Percentiles rank a stretch among this genome's conserved stretches.
These are phyloP conservation scores for Kwoniella sp. DNA, from an alignment of 768 basidiomycete species.

Conservation along the genomic window DNA sequence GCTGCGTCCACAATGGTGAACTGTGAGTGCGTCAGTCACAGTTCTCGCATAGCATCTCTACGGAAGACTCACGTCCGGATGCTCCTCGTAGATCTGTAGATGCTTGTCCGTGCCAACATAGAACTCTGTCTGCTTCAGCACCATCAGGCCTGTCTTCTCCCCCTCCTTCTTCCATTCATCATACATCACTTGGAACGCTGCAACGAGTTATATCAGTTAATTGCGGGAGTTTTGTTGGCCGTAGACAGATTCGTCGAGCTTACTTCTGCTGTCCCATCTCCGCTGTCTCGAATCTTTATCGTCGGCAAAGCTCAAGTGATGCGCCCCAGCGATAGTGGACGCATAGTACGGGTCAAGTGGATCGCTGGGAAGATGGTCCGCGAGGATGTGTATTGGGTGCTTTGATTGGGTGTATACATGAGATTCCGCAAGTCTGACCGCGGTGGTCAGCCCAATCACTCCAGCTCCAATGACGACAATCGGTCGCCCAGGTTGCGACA, in stretches of 20 bases:
- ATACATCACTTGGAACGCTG: conserved; percentile 52
- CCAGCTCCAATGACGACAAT: conserved; percentile 52
- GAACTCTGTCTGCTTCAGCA: conserved; percentile 54
- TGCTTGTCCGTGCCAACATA: conserved; percentile 48
- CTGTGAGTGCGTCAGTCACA: too few relatives aligned
- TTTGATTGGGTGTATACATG: not conserved
- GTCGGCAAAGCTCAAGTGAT: conserved; percentile 56
- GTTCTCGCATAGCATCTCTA: too few relatives aligned
- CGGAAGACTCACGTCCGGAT: conserved; percentile 54
- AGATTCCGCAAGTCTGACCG: conserved; percentile 47
- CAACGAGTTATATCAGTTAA: too few relatives aligned
- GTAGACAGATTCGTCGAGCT: too few relatives aligned
- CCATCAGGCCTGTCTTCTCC: conserved; percentile 45
- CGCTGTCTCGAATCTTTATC: conserved; percentile 50
- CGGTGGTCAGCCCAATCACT: conserved; percentile 57
- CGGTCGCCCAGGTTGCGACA: not conserved
- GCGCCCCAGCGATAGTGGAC: conserved; percentile 51
- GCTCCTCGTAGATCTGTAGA: conserved; percentile 49
- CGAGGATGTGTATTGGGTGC: conserved; percentile 50
- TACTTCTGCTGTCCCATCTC: conserved; percentile 46
- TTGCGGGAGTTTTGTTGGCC: too few relatives aligned
- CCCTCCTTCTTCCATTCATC: conserved; percentile 37
- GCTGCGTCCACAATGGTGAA: conserved; percentile 23
- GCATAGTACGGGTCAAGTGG: conserved; percentile 46
- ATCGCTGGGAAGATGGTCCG: conserved; percentile 52